Conservation (phyloP, 75 land plant genomes). For the Larix kaempferi region DNA sequence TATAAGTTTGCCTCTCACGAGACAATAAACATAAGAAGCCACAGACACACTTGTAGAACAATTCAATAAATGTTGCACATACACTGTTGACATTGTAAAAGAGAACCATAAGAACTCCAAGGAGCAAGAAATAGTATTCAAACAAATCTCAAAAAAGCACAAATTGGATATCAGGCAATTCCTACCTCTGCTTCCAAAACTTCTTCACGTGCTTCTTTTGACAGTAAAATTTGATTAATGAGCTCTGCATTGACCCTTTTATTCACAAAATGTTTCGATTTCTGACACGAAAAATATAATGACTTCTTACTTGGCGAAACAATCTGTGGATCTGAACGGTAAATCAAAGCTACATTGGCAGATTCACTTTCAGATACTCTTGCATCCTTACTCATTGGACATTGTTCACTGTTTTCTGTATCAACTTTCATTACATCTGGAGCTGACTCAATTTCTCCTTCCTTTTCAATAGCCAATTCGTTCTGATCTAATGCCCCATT, state of each 20-base stretch:
- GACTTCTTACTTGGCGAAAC: constrained; percentile 30
- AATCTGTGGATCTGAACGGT: constrained; percentile 25
- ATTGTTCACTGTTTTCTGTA: constrained; percentile 3
- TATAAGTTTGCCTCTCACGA: too few species aligned
- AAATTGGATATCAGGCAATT: not conserved
- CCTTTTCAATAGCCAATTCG: not conserved
- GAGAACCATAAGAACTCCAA: not conserved
- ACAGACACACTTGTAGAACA: too few species aligned
- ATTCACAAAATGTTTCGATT: constrained; percentile 17
- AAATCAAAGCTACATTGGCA: constrained; percentile 33
- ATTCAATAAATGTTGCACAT: too few species aligned
- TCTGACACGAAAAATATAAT: constrained; percentile 21
- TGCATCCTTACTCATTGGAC: constrained; percentile 20
- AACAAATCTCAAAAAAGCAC: not conserved
- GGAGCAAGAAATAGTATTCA: not conserved
- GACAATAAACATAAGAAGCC: too few species aligned
- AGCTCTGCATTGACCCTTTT: constrained; percentile 40
- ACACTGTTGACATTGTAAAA: not conserved
- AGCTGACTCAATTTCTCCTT: not conserved
- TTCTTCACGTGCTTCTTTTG: constrained; percentile 48
- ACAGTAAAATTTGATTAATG: constrained; percentile 31
- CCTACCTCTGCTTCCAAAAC: constrained; percentile 32
- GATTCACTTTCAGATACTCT: constrained; percentile 38
- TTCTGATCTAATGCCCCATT: not conserved
- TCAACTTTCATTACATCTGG: not conserved